A percentile compares a stretch with the other conserved stretches of the same genome.
These are phyloP conservation scores for Buddleja alternifolia DNA, from an alignment of 257 asterid genomes.

Conservation along the genomic window DNA sequence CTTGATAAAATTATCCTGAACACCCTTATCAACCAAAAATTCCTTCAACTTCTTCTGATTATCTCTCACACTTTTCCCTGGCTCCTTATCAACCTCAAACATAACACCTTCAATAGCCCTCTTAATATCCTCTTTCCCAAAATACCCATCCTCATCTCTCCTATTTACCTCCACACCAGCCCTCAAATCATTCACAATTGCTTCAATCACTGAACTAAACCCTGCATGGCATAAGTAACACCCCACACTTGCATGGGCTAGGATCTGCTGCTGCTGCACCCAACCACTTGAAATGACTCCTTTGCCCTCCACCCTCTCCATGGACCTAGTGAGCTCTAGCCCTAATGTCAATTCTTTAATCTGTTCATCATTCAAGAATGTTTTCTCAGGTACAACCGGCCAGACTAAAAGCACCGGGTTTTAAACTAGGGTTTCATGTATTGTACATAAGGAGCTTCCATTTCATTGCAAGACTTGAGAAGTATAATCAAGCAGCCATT, in stretches of 20 bases:
- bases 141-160: constrained; percentile 60
- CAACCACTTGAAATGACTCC: constrained; percentile 54
- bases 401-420: constrained; percentile 51
- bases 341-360: constrained; percentile 47
- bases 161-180: constrained; percentile 59
- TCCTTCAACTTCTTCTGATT: constrained; percentile 54
- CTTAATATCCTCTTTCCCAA: constrained; percentile 41
- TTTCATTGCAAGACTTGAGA: constrained; percentile 52
- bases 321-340: constrained; percentile 48
- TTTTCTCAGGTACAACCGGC: constrained; percentile 54
- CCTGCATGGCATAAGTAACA: constrained; percentile 58
- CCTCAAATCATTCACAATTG: constrained; percentile 46
- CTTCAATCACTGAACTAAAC: constrained; percentile 60
- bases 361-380: constrained; percentile 48
- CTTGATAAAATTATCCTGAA: constrained; percentile 39
- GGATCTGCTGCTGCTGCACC: constrained; percentile 64
- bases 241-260: constrained; percentile 49
- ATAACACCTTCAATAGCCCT: constrained; percentile 41
- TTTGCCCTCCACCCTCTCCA: constrained; percentile 39
- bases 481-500: constrained; percentile 47
- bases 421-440: constrained; percentile 46
- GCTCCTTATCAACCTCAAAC: constrained; percentile 28
- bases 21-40: constrained; percentile 36
- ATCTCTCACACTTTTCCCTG: constrained; percentile 30
- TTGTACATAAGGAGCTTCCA: constrained; percentile 52